Evolutionary conservation across 495 filamentous ascomycete genomes (phyloP).

Genomic region (Podospora appendiculata): DNA sequence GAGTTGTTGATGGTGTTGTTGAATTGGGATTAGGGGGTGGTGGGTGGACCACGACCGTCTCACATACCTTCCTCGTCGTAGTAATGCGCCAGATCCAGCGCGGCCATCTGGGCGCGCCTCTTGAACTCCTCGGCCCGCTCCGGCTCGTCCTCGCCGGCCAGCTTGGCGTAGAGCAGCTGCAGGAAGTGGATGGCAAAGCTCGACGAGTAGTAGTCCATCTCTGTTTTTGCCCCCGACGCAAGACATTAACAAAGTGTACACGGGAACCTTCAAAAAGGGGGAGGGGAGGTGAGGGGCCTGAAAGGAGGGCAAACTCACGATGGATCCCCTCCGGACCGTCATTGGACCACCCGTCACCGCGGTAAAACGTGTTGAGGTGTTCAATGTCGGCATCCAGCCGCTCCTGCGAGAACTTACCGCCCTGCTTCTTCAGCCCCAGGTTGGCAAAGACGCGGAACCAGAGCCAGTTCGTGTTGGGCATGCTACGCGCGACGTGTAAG

Average conservation of each 20-base stretch:
- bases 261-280: too few relatives aligned
- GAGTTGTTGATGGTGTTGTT: too few relatives aligned
- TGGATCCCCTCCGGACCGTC: slow-evolving; percentile 69
- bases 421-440: slow-evolving; percentile 63
- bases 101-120: slow-evolving; percentile 54
- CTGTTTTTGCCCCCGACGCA: slow-evolving; percentile 18
- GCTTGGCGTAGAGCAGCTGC: slow-evolving; percentile 67
- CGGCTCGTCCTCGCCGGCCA: slow-evolving; percentile 61
- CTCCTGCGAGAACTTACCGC: slow-evolving; percentile 55
- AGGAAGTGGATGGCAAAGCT: slow-evolving; percentile 74
- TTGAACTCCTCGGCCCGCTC: slow-evolving; percentile 61
- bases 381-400: slow-evolving; percentile 65
- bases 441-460: slow-evolving; percentile 84
- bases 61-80: slow-evolving; percentile 54
- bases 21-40: too few relatives aligned
- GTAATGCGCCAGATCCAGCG: slow-evolving; percentile 66
- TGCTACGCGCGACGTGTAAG: slow-evolving; percentile 18
- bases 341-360: slow-evolving; percentile 72
- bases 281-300: too few relatives aligned
- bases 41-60: too few relatives aligned
- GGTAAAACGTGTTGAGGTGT: slow-evolving; percentile 71
- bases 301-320: slow-evolving; percentile 25
- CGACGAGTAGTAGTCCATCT: slow-evolving; percentile 80
- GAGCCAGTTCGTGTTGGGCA: slow-evolving; percentile 57
- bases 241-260: too few relatives aligned